Conservation (phyloP, 352 stramenopile species). For the Globisporangium yorkense region DNA sequence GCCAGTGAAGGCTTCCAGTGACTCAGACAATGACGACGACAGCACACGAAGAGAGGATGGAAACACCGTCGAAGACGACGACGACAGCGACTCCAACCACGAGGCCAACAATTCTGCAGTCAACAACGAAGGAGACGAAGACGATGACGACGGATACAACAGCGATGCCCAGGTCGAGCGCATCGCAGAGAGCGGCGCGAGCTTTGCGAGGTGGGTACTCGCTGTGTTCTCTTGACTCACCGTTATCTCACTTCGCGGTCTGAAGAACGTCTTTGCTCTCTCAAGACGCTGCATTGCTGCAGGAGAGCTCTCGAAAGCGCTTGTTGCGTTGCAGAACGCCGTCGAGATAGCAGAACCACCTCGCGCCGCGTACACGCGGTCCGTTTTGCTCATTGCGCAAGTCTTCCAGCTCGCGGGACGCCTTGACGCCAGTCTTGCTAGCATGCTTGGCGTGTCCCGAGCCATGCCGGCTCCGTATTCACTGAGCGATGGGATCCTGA, state of each 20-base stretch:
- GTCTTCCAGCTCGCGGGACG: constrained; percentile 26
- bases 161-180: constrained; percentile 8
- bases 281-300: constrained; percentile 35
- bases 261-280: not conserved
- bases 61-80: no score
- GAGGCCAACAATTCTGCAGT: not conserved
- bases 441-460: constrained; percentile 35
- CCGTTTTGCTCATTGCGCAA: constrained; percentile 34
- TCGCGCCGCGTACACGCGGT: constrained; percentile 21
- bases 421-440: constrained; percentile 25
- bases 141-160: constrained; percentile 5
- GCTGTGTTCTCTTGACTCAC: not conserved
- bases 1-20: not conserved
- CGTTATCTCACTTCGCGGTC: not conserved
- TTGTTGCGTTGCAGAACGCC: constrained; percentile 33
- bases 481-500: constrained; percentile 23
- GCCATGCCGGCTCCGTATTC: constrained; percentile 44
- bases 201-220: constrained; percentile 16
- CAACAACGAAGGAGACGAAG: not conserved
- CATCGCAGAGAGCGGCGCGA: constrained; percentile 20
- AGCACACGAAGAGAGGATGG: not conserved
- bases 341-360: constrained; percentile 29
- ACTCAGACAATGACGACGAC: constrained; percentile 1
- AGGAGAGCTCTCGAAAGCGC: constrained; percentile 36
- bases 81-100: not conserved